Evolutionary conservation across 163 green algal genomes (phyloP).

Genomic region (Chlorella variabilis): DNA sequence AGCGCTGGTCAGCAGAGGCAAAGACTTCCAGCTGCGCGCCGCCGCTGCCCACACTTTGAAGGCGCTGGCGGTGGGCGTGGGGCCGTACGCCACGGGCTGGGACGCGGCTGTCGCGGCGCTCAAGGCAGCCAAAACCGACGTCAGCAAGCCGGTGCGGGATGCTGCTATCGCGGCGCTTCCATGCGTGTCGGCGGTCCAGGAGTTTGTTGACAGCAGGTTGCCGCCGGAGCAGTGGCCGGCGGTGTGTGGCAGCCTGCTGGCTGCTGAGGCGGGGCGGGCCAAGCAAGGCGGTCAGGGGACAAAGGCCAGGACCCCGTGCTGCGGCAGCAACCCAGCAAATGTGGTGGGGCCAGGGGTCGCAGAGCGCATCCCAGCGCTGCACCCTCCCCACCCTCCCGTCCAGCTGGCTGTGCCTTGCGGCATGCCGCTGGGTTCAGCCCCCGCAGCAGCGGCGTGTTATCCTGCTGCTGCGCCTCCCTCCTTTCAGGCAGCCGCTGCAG

Average conservation of each 20-base stretch:
- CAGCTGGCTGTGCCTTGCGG: no score
- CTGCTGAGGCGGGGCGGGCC: neutral
- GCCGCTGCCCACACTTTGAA: conserved; percentile 3
- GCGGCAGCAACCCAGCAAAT: neutral
- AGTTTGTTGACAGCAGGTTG: neutral
- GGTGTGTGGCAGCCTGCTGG: neutral
- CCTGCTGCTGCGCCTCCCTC: no score
- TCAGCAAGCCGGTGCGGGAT: conserved; percentile 27
- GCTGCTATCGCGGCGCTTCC: neutral
- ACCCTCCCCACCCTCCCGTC: neutral
- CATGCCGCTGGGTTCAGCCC: no score
- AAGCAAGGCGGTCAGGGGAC: neutral
- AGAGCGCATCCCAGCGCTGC: neutral
- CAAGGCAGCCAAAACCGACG: conserved; percentile 18
- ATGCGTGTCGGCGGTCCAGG: neutral
- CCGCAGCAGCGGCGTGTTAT: no score
- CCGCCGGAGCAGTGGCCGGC: neutral
- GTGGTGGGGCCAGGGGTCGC: neutral
- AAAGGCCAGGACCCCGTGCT: neutral
- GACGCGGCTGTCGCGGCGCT: neutral
- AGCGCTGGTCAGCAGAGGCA: conserved; percentile 5
- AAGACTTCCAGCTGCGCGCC: conserved; percentile 20
- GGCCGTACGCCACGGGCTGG: neutral
- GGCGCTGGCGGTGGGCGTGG: conserved; percentile 12
- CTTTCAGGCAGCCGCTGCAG: no score